phyloP scores from a whole-genome alignment of 306 rosid genomes.

The Ziziphus jujuba region DNA sequence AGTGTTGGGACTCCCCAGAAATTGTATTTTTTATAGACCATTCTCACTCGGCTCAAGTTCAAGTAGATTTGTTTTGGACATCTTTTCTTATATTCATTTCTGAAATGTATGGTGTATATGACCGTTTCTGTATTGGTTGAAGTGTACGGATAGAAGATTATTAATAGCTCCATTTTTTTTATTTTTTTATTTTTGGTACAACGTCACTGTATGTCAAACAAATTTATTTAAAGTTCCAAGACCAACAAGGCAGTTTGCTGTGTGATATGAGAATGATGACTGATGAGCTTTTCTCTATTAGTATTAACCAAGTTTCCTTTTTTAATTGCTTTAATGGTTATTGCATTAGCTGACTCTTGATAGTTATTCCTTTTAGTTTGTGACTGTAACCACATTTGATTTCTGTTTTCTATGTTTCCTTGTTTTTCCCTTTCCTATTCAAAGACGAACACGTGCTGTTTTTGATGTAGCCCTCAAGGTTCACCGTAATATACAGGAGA shows the following conservation, averaged over 20 bases:
- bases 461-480: conserved; percentile 69
- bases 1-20: no score
- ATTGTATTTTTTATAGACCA: no score
- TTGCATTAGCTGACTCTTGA: no score
- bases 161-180: not conserved
- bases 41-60: no score
- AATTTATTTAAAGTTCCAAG: not conserved
- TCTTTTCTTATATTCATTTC: no score
- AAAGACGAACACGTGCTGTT: conserved; percentile 69
- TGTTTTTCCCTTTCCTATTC: conserved; percentile 1
- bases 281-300: not conserved
- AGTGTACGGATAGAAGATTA: not conserved
- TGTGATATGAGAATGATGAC: not conserved
- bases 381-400: not conserved
- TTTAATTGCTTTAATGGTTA: not conserved
- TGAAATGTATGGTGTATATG: no score
- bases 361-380: not conserved
- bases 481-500: conserved; percentile 71
- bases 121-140: not conserved
- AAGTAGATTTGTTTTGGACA: no score
- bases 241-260: not conserved
- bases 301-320: not conserved
- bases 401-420: not conserved
- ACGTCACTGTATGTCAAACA: not conserved
- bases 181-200: not conserved